These are phyloP conservation scores for Cryptococcus floricola DNA, from an alignment of 1,284 basidiomycete genomes.

Conservation along the genomic window DNA sequence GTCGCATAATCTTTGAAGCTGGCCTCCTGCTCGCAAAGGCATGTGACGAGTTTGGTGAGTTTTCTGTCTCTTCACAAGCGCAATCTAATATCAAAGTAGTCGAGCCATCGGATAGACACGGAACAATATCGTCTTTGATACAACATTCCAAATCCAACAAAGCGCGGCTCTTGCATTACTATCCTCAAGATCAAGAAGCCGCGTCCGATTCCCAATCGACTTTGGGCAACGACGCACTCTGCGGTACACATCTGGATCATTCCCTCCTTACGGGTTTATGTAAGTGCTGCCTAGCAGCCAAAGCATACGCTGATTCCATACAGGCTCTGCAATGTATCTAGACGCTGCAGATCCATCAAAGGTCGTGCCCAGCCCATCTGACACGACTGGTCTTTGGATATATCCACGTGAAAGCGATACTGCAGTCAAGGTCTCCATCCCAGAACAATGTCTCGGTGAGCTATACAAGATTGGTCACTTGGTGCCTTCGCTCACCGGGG, in stretches of 20 bases:
- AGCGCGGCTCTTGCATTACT: slow-evolving; percentile 86
- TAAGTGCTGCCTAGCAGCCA: slow-evolving; percentile 15
- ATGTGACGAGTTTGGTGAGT: slow-evolving; percentile 77
- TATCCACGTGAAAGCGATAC: slow-evolving; percentile 57
- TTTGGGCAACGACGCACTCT: slow-evolving; percentile 67
- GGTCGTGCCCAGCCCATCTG: slow-evolving; percentile 63
- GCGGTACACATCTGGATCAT: slow-evolving; percentile 62
- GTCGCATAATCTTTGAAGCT: slow-evolving; percentile 70
- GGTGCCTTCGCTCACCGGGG: not conserved
- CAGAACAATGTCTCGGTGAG: slow-evolving; percentile 52
- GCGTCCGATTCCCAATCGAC: slow-evolving; percentile 24
- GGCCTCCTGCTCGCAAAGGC: slow-evolving; percentile 74
- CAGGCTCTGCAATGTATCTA: slow-evolving; percentile 69
- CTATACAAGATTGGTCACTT: not conserved
- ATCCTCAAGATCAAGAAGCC: slow-evolving; percentile 58
- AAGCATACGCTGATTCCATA: not conserved
- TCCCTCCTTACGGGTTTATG: slow-evolving; percentile 84
- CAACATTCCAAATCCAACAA: slow-evolving; percentile 45
- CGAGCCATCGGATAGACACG: not conserved
- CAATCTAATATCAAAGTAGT: too few species aligned
- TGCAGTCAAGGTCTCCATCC: slow-evolving; percentile 76
- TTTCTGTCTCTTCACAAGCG: not conserved
- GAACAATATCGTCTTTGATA: slow-evolving; percentile 34
- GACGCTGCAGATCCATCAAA: slow-evolving; percentile 49
- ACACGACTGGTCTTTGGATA: slow-evolving; percentile 80